A percentile compares a stretch with the other conserved stretches of the same genome.
Conservation (phyloP, 257 asterid genomes). For the Penstemon eatonii region DNA sequence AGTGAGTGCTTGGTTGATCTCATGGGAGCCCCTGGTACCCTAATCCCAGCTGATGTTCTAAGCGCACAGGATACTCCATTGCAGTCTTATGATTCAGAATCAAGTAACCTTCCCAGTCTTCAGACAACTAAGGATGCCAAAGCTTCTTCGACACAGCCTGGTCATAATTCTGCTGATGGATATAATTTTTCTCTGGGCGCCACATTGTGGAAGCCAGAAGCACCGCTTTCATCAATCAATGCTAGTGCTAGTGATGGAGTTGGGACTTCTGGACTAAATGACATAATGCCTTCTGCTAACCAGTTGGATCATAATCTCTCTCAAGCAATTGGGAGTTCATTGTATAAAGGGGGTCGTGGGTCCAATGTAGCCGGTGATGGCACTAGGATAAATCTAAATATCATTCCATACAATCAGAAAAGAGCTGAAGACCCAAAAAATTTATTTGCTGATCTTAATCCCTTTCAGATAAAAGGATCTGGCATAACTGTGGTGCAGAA, state of each 20-base stretch:
- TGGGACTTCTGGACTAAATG: slow-evolving; percentile 61
- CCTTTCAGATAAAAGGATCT: slow-evolving; percentile 82
- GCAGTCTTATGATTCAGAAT: slow-evolving; percentile 48
- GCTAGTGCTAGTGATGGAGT: slow-evolving; percentile 48
- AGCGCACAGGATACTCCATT: slow-evolving; percentile 70
- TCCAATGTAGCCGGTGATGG: slow-evolving; percentile 66
- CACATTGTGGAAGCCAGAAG: slow-evolving; percentile 48
- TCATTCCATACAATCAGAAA: slow-evolving; percentile 61
- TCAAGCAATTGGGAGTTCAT: slow-evolving; percentile 58
- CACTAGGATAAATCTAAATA: slow-evolving; percentile 66
- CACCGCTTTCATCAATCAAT: slow-evolving; percentile 35
- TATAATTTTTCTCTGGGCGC: slow-evolving; percentile 36
- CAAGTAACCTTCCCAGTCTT: slow-evolving; percentile 49
- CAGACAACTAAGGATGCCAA: slow-evolving; percentile 42
- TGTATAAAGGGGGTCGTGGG: slow-evolving; percentile 75
- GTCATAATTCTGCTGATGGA: slow-evolving; percentile 38
- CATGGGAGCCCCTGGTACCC: slow-evolving; percentile 99
- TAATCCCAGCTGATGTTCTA: slow-evolving; percentile 83
- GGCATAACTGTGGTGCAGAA: slow-evolving; percentile 55
- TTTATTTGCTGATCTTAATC: slow-evolving; percentile 95
- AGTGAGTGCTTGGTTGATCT: slow-evolving; percentile 99
- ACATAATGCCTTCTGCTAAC: slow-evolving; percentile 42
- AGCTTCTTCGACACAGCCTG: slow-evolving; percentile 40
- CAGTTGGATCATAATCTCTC: slow-evolving; percentile 57
- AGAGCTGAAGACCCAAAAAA: slow-evolving; percentile 69